phyloP scores from a whole-genome alignment of 441 rosid genomes.

The Populus hybrid region DNA sequence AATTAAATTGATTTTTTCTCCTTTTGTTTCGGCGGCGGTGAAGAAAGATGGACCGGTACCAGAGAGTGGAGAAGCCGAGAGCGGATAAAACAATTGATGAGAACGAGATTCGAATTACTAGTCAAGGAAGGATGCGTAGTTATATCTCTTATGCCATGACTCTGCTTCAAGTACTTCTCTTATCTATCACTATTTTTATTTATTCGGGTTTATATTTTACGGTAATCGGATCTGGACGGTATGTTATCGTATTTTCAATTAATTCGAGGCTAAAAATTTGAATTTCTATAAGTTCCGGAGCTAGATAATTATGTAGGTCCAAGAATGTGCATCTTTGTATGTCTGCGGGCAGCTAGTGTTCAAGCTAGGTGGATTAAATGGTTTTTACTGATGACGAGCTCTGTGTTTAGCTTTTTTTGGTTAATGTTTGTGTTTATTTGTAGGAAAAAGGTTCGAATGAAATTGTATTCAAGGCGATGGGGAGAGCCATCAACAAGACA shows the following conservation, averaged over 20 bases:
- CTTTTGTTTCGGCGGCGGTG: background rate
- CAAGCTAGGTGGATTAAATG: background rate
- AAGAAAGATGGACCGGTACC: conserved; percentile 79
- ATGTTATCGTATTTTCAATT: background rate
- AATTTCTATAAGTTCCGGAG: background rate
- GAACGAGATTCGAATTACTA: conserved; percentile 40
- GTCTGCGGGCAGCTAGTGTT: background rate
- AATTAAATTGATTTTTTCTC: background rate
- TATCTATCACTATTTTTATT: background rate
- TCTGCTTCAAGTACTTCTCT: conserved; percentile 63
- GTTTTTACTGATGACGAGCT: background rate
- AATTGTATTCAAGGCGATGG: conserved; percentile 92
- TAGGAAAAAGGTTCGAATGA: conserved; percentile 79
- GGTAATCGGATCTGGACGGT: background rate
- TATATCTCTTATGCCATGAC: conserved; percentile 91
- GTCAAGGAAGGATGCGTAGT: conserved; percentile 85
- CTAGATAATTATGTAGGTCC: background rate
- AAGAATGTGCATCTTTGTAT: no score
- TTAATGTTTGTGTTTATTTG: background rate
- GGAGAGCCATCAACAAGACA: conserved; percentile 94
- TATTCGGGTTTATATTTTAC: background rate
- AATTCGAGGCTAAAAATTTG: background rate
- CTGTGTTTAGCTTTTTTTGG: background rate
- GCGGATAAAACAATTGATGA: conserved; percentile 63
- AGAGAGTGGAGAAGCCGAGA: conserved; percentile 88